Base-by-base conservation (phyloP, 2,329 filamentous ascomycete genomes). In the Aspergillus luchuensis region DNA sequence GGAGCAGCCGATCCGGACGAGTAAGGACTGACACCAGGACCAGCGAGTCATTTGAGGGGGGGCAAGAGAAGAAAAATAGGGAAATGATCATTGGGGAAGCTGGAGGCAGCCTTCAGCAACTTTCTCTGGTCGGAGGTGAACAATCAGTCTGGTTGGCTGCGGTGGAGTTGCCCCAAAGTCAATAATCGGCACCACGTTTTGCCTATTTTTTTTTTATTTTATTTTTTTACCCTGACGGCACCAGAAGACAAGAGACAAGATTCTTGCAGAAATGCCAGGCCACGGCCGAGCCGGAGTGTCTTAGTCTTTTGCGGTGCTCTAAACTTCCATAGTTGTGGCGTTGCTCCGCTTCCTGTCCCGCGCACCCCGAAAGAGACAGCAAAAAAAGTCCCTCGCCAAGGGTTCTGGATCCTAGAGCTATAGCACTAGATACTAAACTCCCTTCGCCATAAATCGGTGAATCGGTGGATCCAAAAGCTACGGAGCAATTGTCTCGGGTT, bases 141-240 rank as follows among this genome's bases (percentile, higher is more conserved):
- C 28, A 55, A 8, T 56, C 39, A 28, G 53, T 47, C 39, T 56
- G 53, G 53, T 56, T 56, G 53, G 53, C 19, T 56, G 23, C 53
- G 43, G 53, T 56, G 53, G 53, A 45, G 36, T 45, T 56, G 39
- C 53, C 19, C 39, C 36, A 56, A 56, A 56, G 53, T 56, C 53
- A 47, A 56, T 56, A 30, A 56, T 47, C 36, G 36, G 39, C 53
- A 56, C 39, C 53, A 56, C 53, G 53, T 56, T 56, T 56, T 56
- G 41, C 39, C 53, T 47, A 36, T 50, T 50, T 33, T 47, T 47
- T 50, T 50, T 33, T 33, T 2, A 21, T 21, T 6, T 36, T 36
- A 5, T 13, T 21, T 6, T 36, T 36, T 13, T 13, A 5, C 11
- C 11, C 47, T 50, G 47, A 50, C 36, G 23, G 38, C 38, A 45